A percentile compares a stretch with the other conserved stretches of the same genome.
Evolutionary conservation across 805 yeast genomes (phyloP).

Genomic region (Candida montana): DNA sequence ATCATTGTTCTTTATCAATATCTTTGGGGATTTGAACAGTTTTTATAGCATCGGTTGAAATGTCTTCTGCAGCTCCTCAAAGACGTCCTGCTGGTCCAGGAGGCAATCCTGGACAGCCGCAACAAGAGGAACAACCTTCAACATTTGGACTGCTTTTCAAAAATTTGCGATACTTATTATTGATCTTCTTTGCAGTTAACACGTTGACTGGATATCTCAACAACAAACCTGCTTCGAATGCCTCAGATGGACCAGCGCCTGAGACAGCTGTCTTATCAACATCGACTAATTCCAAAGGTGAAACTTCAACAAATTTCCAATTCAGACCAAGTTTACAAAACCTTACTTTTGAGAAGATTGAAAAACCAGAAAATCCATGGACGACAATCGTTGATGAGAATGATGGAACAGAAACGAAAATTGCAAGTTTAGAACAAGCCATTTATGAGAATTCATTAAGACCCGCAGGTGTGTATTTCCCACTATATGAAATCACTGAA

Average conservation of each 20-base stretch:
- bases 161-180: slow-evolving; percentile 5
- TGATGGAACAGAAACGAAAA: slow-evolving; percentile 10
- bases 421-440: slow-evolving; percentile 18
- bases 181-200: slow-evolving; percentile 13
- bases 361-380: slow-evolving; percentile 12
- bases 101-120: background rate
- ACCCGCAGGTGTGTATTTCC: slow-evolving; percentile 16
- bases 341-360: slow-evolving; percentile 10
- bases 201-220: slow-evolving; percentile 4
- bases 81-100: no score
- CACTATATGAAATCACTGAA: slow-evolving; percentile 18
- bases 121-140: background rate
- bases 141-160: background rate
- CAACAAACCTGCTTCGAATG: background rate
- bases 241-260: background rate
- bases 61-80: no score
- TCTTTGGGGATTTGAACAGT: no score
- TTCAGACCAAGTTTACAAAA: slow-evolving; percentile 11
- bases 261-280: background rate
- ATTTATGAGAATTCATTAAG: slow-evolving; percentile 22
- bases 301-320: background rate
- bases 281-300: background rate
- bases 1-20: no score
- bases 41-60: no score
- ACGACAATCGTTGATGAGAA: slow-evolving; percentile 4